Percentiles rank a stretch among this genome's conserved stretches.
Evolutionary conservation across 2,329 filamentous ascomycete species (phyloP).

Genomic region (Pochonia chlamydosporia): DNA sequence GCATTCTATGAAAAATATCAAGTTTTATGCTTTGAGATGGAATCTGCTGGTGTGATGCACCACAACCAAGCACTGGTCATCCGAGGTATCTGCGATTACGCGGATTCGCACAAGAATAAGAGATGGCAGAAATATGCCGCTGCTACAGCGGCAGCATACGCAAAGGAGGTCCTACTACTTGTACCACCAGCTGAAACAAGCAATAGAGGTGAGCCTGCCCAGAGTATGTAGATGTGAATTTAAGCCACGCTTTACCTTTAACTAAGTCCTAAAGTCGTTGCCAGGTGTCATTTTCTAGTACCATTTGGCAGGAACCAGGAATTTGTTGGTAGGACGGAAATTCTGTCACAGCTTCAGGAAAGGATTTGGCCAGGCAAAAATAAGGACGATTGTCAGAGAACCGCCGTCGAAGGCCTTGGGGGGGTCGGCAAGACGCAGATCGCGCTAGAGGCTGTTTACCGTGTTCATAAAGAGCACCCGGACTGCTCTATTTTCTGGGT

Average conservation of each 20-base stretch:
- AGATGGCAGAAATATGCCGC: constrained; percentile 16
- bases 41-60: constrained; percentile 14
- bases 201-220: too few species aligned
- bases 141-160: constrained; percentile 15
- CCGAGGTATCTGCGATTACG: constrained; percentile 23
- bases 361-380: constrained; percentile 6
- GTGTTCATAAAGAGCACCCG: constrained; percentile 15
- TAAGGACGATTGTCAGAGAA: constrained; percentile 17
- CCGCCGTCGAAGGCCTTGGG: too few species aligned
- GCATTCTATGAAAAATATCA: background rate
- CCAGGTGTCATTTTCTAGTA: too few species aligned
- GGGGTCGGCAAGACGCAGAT: constrained; percentile 26
- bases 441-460: constrained; percentile 16
- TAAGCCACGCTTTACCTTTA: too few species aligned
- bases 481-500: constrained; percentile 37
- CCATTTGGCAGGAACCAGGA: constrained; percentile 15
- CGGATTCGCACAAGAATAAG: constrained; percentile 20
- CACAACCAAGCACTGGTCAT: constrained; percentile 18
- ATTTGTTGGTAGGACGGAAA: constrained; percentile 16
- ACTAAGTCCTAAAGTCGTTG: too few species aligned
- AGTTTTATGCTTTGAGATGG: constrained; percentile 16
- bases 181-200: background rate
- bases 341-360: constrained; percentile 13
- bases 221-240: too few species aligned
- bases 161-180: constrained; percentile 9